These are phyloP conservation scores for Clitopilus hobsonii DNA, from an alignment of 768 basidiomycete genomes.

Conservation along the genomic window DNA sequence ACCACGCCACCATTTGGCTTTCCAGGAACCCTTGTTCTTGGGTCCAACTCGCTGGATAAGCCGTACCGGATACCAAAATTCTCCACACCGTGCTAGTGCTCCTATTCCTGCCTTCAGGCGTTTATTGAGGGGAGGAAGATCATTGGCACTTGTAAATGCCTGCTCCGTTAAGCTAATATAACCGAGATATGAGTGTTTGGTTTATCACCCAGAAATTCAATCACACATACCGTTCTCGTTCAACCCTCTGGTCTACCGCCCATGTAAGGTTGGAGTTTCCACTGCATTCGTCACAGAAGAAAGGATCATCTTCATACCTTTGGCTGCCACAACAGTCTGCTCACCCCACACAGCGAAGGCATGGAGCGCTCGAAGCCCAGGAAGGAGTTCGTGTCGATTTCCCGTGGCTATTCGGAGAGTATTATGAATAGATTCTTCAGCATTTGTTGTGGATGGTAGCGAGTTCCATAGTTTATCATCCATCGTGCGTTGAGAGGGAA, in stretches of 20 bases:
- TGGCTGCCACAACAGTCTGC: background rate
- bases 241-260: too few species aligned
- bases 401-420: conserved; percentile 24
- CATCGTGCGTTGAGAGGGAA: conserved; percentile 22
- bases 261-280: too few species aligned
- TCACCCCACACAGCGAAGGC: conserved; percentile 8
- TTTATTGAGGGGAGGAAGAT: background rate
- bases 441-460: conserved; percentile 27
- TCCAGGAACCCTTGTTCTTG: conserved; percentile 5
- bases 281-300: background rate
- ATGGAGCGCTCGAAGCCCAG: conserved; percentile 1
- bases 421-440: conserved; percentile 30
- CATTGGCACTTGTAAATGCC: background rate
- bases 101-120: conserved; percentile 12
- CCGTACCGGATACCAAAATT: conserved; percentile 20
- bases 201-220: too few species aligned
- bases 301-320: background rate
- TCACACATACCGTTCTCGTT: too few species aligned
- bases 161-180: too few species aligned
- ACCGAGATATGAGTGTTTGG: too few species aligned
- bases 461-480: conserved; percentile 23
- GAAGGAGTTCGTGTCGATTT: conserved; percentile 4
- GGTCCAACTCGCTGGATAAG: conserved; percentile 14
- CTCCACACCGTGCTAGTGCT: conserved; percentile 10
- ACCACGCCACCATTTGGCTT: conserved; percentile 11